Evolutionary conservation across 768 basidiomycete genomes (phyloP), one percentile per base, ranked within the genome.

Genomic region (Psilocybe cubensis): DNA sequence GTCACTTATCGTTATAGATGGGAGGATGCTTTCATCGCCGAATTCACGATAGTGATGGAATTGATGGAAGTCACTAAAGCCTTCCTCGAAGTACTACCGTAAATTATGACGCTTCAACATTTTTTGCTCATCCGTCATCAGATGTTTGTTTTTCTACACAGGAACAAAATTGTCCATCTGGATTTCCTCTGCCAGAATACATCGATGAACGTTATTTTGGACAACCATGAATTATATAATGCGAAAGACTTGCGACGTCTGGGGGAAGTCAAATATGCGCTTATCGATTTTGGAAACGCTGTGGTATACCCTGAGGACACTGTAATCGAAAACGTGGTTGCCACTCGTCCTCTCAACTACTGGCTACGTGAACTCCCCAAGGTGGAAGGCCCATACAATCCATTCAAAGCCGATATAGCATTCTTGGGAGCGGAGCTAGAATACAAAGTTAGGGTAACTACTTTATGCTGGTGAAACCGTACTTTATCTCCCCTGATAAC

Each of bases 141-240:
- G 50, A 31, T 47, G 4, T 52, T 57, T 23, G 62, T 57, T 12
- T 61, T 63, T 47, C 42, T 63, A 14, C 62, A 63, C 35, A 54
- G 61, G 33, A 53, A 57, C 20, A 52, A 52, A 9, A 61, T 66
- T 52, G 57, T 53, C 17, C 64, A 66, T 28, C 20, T 23, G 14
- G 60, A 66, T 41, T 42, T 61, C 35, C 18, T 63, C 9, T 33
- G 18, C 1, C 54, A 57, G 27, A 66, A 63, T 52, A 52, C 45
- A 8, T 59, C 60, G 2, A 55, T 59, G 24, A 66, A 66, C 40
- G 54, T 54, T 3, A 14, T 56, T 20, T 20, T 42, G 5, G 40
- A n/a, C 11, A 6, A 51, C 0, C 12, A n/a, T 4, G 8, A n/a
- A 7, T 20, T 12, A 25, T 10, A 14, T 27, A 35, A 49, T 20